Evolutionary conservation across 1,139 yeast genomes (phyloP), one percentile per base, ranked within the genome.

Genomic region (Hansenula sp.): DNA sequence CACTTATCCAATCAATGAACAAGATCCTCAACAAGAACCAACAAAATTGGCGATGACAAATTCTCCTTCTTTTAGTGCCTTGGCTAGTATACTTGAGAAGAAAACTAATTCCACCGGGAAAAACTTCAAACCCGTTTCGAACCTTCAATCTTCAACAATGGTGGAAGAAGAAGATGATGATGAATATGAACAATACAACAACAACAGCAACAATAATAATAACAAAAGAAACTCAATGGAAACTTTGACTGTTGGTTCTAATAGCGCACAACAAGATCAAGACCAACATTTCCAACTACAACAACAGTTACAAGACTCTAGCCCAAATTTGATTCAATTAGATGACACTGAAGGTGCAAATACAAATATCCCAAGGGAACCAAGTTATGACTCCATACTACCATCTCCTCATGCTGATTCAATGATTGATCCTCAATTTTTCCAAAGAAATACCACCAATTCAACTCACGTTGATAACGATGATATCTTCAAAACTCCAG

Each of bases 51-150:
- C 62, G 34, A 65, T 66, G 57, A 74, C 82, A 3, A 66, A 74
- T 39, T 71, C 77, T 35, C 73, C 73, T 3, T 67, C 71, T 1
- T 53, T 68, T 36, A 64, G 70, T 46, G 72, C 71, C 0, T 49
- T 68, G 21, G 70, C 71, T 3, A 62, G 62, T 33, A 61, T 68
- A 27, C 49, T 68, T 33, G 66, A 63, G 44, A 66, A 63, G 38
- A 68, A 66, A 40, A 54, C 63, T 4, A 52, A 47, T 37, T 21
- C 25, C 25, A 21, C 9, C 8, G 25, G 25, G 25, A 21, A 21
- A 21, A 21, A 21, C 9, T 21, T 21, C 25, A 21, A 21, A 21
- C 25, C 25, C 9, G 25, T 21, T 33, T 33, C 32, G 27, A 27
- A 35, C 15, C 24, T 35, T 15, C 29, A 24, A 28, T 53, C 59